Conservation (phyloP, 768 basidiomycete genomes). For the Pulveroboletus sp. region DNA sequence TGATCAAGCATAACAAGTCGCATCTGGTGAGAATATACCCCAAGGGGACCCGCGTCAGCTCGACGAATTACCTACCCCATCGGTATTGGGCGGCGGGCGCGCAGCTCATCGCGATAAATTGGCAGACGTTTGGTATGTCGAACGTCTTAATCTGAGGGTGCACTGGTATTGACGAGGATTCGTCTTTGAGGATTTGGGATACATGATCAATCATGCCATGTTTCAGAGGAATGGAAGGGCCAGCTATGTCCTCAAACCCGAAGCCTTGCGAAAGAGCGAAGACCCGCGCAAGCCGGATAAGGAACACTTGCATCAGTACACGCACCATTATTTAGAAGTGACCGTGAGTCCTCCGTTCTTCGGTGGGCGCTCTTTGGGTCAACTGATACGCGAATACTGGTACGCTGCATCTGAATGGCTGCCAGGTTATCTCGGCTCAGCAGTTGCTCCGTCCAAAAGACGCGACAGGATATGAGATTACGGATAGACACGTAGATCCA, state of each 20-base stretch:
- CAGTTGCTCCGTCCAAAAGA: constrained; percentile 79
- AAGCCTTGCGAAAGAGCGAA: constrained; percentile 61
- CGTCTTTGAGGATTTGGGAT: constrained; percentile 81
- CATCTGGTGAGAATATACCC: constrained; percentile 89
- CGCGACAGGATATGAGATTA: constrained; percentile 55
- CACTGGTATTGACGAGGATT: neutral
- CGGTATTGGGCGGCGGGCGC: constrained; percentile 86
- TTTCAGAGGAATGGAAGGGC: constrained; percentile 87
- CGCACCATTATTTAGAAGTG: constrained; percentile 61
- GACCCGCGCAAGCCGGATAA: constrained; percentile 53
- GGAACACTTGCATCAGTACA: constrained; percentile 49
- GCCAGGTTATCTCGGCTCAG: constrained; percentile 80
- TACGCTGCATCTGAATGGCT: no score
- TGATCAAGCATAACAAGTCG: constrained; percentile 82
- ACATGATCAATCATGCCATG: constrained; percentile 94
- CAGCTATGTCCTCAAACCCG: constrained; percentile 90
- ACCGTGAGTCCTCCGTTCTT: constrained; percentile 41
- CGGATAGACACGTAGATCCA: constrained; percentile 63
- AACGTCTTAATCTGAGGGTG: neutral
- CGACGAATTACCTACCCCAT: constrained; percentile 87
- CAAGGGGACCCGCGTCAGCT: constrained; percentile 74
- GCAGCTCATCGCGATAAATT: constrained; percentile 93
- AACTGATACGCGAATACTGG: no score
- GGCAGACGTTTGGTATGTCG: constrained; percentile 89
- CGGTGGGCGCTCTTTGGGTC: no score